Conservation (phyloP, 768 basidiomycete genomes). For the Suillus paluster region DNA sequence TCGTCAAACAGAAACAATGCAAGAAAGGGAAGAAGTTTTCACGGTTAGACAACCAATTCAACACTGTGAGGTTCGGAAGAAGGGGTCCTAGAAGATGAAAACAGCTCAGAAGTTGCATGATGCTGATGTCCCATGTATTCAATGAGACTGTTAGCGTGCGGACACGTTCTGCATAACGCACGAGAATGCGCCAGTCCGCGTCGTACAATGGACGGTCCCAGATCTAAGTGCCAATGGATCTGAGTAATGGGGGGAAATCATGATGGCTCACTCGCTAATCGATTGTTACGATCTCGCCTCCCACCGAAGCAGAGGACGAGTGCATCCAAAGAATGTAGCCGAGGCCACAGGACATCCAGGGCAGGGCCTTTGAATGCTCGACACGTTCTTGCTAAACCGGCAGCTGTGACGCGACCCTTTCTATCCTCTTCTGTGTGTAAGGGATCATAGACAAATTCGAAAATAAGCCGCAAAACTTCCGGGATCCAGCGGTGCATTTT, state of each 20-base stretch:
- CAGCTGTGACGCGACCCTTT: background rate
- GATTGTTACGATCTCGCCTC: background rate
- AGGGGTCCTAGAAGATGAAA: slow-evolving; percentile 18
- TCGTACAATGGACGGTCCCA: slow-evolving; percentile 8
- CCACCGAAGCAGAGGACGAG: slow-evolving; percentile 7
- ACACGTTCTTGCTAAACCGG: slow-evolving; percentile 14
- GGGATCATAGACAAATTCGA: slow-evolving; percentile 21
- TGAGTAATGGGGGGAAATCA: background rate
- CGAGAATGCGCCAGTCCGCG: slow-evolving; percentile 4
- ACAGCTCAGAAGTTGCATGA: background rate
- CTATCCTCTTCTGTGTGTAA: background rate
- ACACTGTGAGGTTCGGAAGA: slow-evolving; percentile 30
- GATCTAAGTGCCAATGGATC: background rate
- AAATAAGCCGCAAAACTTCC: slow-evolving; percentile 26
- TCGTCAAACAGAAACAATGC: background rate
- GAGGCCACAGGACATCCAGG: slow-evolving; percentile 9
- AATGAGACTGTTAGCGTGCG: background rate
- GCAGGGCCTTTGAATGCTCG: slow-evolving; percentile 9
- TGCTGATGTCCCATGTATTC: background rate
- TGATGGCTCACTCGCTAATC: background rate
- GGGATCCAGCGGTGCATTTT: slow-evolving; percentile 11
- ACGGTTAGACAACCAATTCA: slow-evolving; percentile 20
- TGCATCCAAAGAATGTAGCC: slow-evolving; percentile 7
- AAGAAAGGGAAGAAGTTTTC: slow-evolving; percentile 2
- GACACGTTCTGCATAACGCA: slow-evolving; percentile 4